Percentiles rank a stretch among this genome's conserved stretches.
Conservation (phyloP, 306 rosid genomes). For the Lablab purpureus region DNA sequence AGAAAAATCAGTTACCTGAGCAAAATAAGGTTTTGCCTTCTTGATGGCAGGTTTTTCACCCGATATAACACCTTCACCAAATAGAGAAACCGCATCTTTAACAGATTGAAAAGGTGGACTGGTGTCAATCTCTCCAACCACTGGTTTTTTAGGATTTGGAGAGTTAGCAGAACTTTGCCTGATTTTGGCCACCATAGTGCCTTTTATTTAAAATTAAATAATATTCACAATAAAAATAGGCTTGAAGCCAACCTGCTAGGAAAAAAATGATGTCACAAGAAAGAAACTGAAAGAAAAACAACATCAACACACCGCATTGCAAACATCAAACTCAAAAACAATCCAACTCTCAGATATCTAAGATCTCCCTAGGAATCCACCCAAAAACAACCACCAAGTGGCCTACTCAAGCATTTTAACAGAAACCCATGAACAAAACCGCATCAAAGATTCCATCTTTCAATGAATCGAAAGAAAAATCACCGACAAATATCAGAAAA, state of each 20-base stretch:
- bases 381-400: constrained; percentile 14
- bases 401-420: constrained; percentile 48
- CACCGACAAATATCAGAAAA: constrained; percentile 11
- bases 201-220: constrained; percentile 1
- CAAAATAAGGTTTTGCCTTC: constrained; percentile 69
- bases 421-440: constrained; percentile 36
- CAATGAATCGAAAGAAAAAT: constrained; percentile 44
- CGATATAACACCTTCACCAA: constrained; percentile 75
- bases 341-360: constrained; percentile 27
- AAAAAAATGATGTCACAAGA: constrained; percentile 4
- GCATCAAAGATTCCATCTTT: constrained; percentile 38
- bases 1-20: constrained; percentile 58
- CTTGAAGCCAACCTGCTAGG: constrained; percentile 41
- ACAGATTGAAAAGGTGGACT: constrained; percentile 84
- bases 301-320: constrained; percentile 5
- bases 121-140: constrained; percentile 80
- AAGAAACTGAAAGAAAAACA: constrained; percentile 10
- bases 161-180: constrained; percentile 56
- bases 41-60: constrained; percentile 68
- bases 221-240: background rate
- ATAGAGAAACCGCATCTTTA: constrained; percentile 74
- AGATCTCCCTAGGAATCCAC: constrained; percentile 13
- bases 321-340: constrained; percentile 26
- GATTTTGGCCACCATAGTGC: constrained; percentile 64
- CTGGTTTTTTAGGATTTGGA: constrained; percentile 59